phyloP scores from a whole-genome alignment of 2,329 filamentous ascomycete species.

The Penicillium olsonii region DNA sequence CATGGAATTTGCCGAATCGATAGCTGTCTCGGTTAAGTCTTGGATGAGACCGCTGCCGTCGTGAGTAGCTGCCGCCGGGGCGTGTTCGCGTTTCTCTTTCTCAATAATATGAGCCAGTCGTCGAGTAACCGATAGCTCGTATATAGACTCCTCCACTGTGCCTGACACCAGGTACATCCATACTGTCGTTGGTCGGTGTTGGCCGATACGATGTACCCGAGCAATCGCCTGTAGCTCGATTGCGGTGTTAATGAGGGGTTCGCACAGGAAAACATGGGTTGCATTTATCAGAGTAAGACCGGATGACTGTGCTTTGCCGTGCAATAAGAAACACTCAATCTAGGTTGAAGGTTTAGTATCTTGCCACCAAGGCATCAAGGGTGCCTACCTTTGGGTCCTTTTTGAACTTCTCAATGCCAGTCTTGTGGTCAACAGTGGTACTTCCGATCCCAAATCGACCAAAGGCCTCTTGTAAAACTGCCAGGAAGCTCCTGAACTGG shows the following conservation, averaged over 20 bases:
- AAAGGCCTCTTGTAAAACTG: slow-evolving; percentile 72
- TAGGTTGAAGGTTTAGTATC: slow-evolving; percentile 15
- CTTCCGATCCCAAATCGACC: slow-evolving; percentile 70
- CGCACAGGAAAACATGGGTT: slow-evolving; percentile 90
- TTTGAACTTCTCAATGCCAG: slow-evolving; percentile 76
- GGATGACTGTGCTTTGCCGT: slow-evolving; percentile 83
- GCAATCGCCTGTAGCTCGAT: slow-evolving; percentile 94
- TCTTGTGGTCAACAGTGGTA: slow-evolving; percentile 66
- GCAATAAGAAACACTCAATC: slow-evolving; percentile 82
- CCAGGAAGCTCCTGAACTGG: slow-evolving; percentile 81
- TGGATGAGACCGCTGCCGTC: slow-evolving; percentile 8
- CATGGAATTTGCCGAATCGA: slow-evolving; percentile 82
- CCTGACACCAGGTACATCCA: slow-evolving; percentile 93
- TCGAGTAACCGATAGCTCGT: slow-evolving; percentile 78
- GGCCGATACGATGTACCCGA: slow-evolving; percentile 91
- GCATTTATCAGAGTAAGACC: slow-evolving; percentile 91
- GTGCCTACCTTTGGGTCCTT: slow-evolving; percentile 60
- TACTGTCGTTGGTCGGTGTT: slow-evolving; percentile 82
- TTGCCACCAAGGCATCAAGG: slow-evolving; percentile 19
- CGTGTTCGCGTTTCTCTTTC: slow-evolving; percentile 36
- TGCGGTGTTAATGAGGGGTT: slow-evolving; percentile 89
- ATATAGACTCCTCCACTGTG: slow-evolving; percentile 89
- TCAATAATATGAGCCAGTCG: slow-evolving; percentile 74
- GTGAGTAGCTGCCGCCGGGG: neutral
- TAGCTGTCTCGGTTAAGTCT: slow-evolving; percentile 56